A percentile compares a stretch with the other conserved stretches of the same genome.
These are phyloP conservation scores for Ceratobasidium sp. DNA, from an alignment of 1,284 basidiomycete species.

Conservation along the genomic window DNA sequence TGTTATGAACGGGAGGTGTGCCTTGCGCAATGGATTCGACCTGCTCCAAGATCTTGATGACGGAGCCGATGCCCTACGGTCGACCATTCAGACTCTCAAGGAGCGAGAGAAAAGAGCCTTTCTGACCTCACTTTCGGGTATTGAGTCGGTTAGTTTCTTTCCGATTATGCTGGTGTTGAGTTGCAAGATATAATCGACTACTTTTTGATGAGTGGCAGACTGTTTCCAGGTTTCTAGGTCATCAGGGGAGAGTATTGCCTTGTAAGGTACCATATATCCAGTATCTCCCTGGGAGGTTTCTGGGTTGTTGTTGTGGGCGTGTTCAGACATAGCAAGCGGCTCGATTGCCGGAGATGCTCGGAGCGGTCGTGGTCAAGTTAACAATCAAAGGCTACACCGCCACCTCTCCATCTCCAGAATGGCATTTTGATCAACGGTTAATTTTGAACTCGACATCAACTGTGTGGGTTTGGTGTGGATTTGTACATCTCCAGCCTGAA, in stretches of 20 bases:
- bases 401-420: not conserved
- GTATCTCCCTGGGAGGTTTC: not conserved
- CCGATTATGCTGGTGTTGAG: conserved; percentile 85
- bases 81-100: not conserved
- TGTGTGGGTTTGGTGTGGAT: too few relatives aligned
- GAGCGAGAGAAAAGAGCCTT: not conserved
- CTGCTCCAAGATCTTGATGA: conserved; percentile 75
- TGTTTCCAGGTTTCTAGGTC: conserved; percentile 88
- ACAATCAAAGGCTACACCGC: not conserved
- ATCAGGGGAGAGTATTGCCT: conserved; percentile 82
- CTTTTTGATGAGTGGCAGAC: conserved; percentile 77
- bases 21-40: conserved; percentile 75
- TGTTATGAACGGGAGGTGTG: conserved; percentile 91
- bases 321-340: conserved; percentile 8
- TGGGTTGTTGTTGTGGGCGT: not conserved
- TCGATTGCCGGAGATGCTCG: not conserved
- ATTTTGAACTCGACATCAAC: conserved; percentile 6
- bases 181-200: conserved; percentile 79
- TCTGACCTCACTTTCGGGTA: conserved; percentile 70
- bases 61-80: conserved; percentile 71
- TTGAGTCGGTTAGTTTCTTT: conserved; percentile 79
- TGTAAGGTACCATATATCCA: conserved; percentile 61
- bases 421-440: conserved; percentile 19
- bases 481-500: not conserved
- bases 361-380: conserved; percentile 2